A percentile compares a stretch with the other conserved stretches of the same genome.
Evolutionary conservation across 2,329 filamentous ascomycete genomes (phyloP).

Genomic region (Botrytis fabae): DNA sequence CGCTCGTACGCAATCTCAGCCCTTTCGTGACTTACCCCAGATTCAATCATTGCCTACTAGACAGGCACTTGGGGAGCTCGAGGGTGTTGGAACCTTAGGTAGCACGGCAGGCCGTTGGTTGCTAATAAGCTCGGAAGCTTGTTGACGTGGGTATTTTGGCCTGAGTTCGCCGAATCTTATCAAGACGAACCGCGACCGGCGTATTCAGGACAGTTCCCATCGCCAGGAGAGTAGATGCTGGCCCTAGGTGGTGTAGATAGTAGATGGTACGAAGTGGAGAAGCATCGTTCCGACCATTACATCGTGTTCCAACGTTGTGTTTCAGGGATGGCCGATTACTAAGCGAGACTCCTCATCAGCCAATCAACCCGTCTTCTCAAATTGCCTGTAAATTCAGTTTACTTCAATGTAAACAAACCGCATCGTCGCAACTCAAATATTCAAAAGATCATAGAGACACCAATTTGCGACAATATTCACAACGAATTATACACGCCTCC

Average conservation of each 20-base stretch:
- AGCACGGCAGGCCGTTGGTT: background rate
- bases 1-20: background rate
- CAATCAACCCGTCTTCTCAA: background rate
- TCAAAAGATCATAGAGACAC: background rate
- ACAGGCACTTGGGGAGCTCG: too few species aligned
- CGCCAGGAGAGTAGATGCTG: background rate
- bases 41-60: background rate
- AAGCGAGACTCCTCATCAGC: background rate
- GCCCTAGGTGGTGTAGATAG: background rate
- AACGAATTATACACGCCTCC: conserved; percentile 5
- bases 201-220: background rate
- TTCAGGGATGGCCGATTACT: conserved; percentile 1
- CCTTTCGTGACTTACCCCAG: background rate
- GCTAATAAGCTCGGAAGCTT: background rate
- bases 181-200: background rate
- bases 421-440: conserved; percentile 18
- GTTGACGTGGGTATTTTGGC: background rate
- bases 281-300: background rate
- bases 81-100: too few species aligned
- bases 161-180: background rate
- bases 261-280: too few species aligned
- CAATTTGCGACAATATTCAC: conserved; percentile 25
- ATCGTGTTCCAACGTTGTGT: background rate
- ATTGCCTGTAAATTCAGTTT: background rate
- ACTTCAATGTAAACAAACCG: conserved; percentile 22